A percentile compares a stretch with the other conserved stretches of the same genome.
These are phyloP conservation scores for Hippophae rhamnoides DNA, from an alignment of 306 rosid species.

Conservation along the genomic window DNA sequence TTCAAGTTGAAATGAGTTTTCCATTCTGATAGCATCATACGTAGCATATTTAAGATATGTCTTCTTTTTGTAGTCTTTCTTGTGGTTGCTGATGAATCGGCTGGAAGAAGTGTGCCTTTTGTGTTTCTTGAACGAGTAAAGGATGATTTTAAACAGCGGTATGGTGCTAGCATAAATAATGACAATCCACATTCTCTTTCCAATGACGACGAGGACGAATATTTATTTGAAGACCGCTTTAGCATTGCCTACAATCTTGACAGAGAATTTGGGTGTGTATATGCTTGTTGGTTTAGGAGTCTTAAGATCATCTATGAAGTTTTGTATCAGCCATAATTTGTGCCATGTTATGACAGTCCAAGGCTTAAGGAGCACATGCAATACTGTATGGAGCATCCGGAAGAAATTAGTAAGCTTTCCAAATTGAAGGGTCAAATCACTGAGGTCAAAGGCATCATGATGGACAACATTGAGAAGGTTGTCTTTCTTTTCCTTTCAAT, in stretches of 20 bases:
- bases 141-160: slow-evolving; percentile 72
- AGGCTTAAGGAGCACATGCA: slow-evolving; percentile 90
- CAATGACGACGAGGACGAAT: slow-evolving; percentile 65
- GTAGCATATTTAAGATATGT: slow-evolving; percentile 6
- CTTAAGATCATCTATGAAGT: slow-evolving; percentile 1
- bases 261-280: slow-evolving; percentile 83
- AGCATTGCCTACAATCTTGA: slow-evolving; percentile 86
- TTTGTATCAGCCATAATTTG: slow-evolving; percentile 7
- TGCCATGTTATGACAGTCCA: slow-evolving; percentile 50
- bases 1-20: background rate
- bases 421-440: slow-evolving; percentile 91
- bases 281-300: slow-evolving; percentile 9
- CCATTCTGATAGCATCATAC: background rate
- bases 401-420: slow-evolving; percentile 86
- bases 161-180: slow-evolving; percentile 52
- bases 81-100: slow-evolving; percentile 88
- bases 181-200: slow-evolving; percentile 54
- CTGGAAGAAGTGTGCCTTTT: slow-evolving; percentile 79
- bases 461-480: slow-evolving; percentile 97
- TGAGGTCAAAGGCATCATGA: slow-evolving; percentile 93
- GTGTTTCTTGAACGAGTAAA: slow-evolving; percentile 88
- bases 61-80: slow-evolving; percentile 65
- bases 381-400: slow-evolving; percentile 84
- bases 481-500: background rate
- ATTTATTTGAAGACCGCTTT: slow-evolving; percentile 79